Conservation (phyloP, 768 basidiomycete genomes). For the Podaxis mareebaensis region DNA sequence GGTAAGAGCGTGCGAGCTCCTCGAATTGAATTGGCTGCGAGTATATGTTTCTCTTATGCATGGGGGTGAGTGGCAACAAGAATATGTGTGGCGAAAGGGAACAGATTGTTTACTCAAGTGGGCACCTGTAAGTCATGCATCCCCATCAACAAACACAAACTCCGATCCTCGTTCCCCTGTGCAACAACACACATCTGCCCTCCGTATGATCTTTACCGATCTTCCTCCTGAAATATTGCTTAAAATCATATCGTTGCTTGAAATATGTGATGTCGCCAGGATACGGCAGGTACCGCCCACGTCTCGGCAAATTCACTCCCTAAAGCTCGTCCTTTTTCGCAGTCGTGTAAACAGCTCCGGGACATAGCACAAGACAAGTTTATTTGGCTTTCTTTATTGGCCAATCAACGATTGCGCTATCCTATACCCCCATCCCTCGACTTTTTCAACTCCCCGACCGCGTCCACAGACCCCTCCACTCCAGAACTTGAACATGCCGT, state of each 20-base stretch:
- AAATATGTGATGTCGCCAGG: constrained; percentile 10
- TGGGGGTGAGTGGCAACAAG: constrained; percentile 8
- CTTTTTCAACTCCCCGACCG: background rate
- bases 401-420: background rate
- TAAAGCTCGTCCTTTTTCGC: background rate
- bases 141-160: constrained; percentile 14
- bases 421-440: constrained; percentile 7
- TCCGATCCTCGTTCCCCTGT: background rate
- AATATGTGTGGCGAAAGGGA: constrained; percentile 5
- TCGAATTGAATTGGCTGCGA: constrained; percentile 9
- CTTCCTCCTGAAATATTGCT: constrained; percentile 14
- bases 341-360: constrained; percentile 9
- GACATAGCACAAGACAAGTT: constrained; percentile 8
- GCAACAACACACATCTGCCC: background rate
- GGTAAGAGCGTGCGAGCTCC: constrained; percentile 11
- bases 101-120: constrained; percentile 12
- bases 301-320: background rate
- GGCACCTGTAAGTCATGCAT: constrained; percentile 9
- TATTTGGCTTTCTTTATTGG: constrained; percentile 5
- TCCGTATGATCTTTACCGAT: background rate
- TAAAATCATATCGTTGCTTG: constrained; percentile 6
- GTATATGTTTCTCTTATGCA: constrained; percentile 16
- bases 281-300: constrained; percentile 13
- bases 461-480: background rate
- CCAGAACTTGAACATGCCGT: constrained; percentile 11